Conservation (phyloP, 768 basidiomycete species). For the Melanogaster broomeanus region DNA sequence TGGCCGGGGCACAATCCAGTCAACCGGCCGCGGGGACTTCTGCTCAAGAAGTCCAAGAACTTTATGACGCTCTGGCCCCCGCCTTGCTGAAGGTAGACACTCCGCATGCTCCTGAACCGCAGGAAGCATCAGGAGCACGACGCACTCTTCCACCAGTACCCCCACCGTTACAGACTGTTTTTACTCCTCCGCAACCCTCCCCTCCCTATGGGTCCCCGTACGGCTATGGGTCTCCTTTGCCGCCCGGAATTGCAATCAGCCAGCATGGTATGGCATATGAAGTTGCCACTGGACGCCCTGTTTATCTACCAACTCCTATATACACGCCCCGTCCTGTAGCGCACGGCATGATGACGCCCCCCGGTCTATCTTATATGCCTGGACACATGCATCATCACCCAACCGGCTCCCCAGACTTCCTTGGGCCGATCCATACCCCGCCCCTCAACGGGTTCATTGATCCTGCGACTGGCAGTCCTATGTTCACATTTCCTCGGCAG, state of each 20-base stretch:
- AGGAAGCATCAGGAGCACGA: slow-evolving; percentile 20
- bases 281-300: slow-evolving; percentile 77
- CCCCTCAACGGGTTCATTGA: slow-evolving; percentile 66
- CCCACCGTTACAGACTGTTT: slow-evolving; percentile 46
- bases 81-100: slow-evolving; percentile 32
- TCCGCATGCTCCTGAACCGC: slow-evolving; percentile 19
- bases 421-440: slow-evolving; percentile 59
- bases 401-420: slow-evolving; percentile 63
- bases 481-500: slow-evolving; percentile 75
- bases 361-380: slow-evolving; percentile 53
- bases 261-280: slow-evolving; percentile 83
- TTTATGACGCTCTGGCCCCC: slow-evolving; percentile 26
- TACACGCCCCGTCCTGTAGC: slow-evolving; percentile 70
- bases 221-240: slow-evolving; percentile 51
- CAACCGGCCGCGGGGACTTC: slow-evolving; percentile 7
- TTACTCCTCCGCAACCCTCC: slow-evolving; percentile 44
- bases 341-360: slow-evolving; percentile 52
- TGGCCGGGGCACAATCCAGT: slow-evolving; percentile 7
- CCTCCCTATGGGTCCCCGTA: slow-evolving; percentile 73
- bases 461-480: slow-evolving; percentile 63
- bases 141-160: slow-evolving; percentile 39
- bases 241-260: slow-evolving; percentile 75
- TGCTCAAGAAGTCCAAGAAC: slow-evolving; percentile 26
- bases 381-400: slow-evolving; percentile 65
- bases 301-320: slow-evolving; percentile 68